phyloP scores from a whole-genome alignment of 257 asterid species.

The Knoxia roxburghii region DNA sequence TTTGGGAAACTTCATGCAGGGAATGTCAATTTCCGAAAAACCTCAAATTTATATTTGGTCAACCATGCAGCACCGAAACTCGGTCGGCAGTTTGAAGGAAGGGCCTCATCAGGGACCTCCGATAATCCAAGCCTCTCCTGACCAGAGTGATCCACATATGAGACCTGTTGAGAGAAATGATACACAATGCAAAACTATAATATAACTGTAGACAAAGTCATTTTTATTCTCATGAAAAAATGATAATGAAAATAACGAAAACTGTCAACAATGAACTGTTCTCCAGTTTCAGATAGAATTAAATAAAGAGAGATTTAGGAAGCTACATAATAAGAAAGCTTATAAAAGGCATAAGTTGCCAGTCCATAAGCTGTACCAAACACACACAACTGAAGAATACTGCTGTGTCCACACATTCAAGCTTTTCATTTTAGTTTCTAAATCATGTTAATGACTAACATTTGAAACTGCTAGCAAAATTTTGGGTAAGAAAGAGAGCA shows the following conservation, averaged over 20 bases:
- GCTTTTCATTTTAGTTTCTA: background rate
- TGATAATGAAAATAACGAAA: background rate
- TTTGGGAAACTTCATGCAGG: background rate
- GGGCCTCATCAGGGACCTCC: constrained; percentile 96
- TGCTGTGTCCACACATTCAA: background rate
- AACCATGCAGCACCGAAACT: constrained; percentile 89
- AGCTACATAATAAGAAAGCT: background rate
- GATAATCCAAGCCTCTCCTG: constrained; percentile 68
- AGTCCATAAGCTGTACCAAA: background rate
- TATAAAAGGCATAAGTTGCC: background rate
- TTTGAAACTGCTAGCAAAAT: background rate
- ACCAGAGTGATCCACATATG: constrained; percentile 84
- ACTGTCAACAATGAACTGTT: background rate
- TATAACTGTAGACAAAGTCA: background rate
- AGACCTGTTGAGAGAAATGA: constrained; percentile 47
- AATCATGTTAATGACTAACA: background rate
- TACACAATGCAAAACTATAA: background rate
- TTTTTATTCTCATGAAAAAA: background rate
- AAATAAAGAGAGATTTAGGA: background rate
- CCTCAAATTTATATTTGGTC: constrained; percentile 83
- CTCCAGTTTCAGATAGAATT: background rate
- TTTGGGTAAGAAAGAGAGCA: too few species aligned
- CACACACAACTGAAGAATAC: background rate
- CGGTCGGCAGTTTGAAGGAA: constrained; percentile 82
- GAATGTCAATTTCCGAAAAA: constrained; percentile 22